Percentiles rank a stretch among this genome's conserved stretches.
Evolutionary conservation across 495 filamentous ascomycete species (phyloP).

Genomic region (Eremomyces bilateralis): DNA sequence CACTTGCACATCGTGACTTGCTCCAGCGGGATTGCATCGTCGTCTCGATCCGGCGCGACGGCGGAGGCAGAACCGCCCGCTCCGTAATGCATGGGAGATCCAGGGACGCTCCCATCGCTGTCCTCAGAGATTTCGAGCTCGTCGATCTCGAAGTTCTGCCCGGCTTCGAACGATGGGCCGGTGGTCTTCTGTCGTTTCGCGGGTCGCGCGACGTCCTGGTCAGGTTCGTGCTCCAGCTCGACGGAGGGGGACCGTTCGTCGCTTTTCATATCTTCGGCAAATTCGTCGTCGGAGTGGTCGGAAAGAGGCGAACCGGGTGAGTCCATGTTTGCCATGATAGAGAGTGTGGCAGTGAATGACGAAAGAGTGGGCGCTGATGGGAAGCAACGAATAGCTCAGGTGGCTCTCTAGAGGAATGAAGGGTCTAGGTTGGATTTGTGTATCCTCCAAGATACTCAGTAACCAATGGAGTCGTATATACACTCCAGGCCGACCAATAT

Average conservation of each 20-base stretch:
- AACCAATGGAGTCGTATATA: too few species aligned
- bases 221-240: neutral
- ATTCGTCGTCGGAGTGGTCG: conserved; percentile 13
- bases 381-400: too few species aligned
- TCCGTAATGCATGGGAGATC: conserved; percentile 34
- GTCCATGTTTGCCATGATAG: conserved; percentile 7
- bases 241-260: conserved; percentile 11
- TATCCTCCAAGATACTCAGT: too few species aligned
- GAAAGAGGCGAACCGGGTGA: conserved; percentile 11
- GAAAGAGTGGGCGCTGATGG: neutral
- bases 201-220: conserved; percentile 15
- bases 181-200: conserved; percentile 18
- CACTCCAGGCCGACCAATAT: too few species aligned
- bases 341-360: neutral
- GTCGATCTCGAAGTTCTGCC: conserved; percentile 1
- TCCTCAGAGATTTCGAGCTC: conserved; percentile 56
- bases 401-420: too few species aligned
- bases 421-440: too few species aligned
- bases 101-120: conserved; percentile 65
- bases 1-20: conserved; percentile 80
- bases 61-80: conserved; percentile 8
- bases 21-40: conserved; percentile 42
- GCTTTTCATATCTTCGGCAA: conserved; percentile 13
- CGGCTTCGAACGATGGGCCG: conserved; percentile 1
- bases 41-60: conserved; percentile 43